phyloP scores from a whole-genome alignment of 2,329 filamentous ascomycete species.

The Botryosphaeria dothidea region DNA sequence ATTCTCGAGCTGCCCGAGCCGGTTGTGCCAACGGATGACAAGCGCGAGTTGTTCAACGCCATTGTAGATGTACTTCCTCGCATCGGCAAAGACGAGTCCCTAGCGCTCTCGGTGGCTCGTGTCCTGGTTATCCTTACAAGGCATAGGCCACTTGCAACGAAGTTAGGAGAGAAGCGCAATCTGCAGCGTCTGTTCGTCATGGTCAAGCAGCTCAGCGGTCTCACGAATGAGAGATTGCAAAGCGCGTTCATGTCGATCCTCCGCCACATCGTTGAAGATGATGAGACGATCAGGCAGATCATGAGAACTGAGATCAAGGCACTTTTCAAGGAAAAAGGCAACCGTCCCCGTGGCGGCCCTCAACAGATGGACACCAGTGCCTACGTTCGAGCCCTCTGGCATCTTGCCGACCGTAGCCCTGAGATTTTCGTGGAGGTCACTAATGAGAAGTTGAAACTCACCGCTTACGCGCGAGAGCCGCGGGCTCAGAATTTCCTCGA shows the following conservation, averaged over 20 bases:
- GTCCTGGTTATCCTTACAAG: constrained; percentile 88
- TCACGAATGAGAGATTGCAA: constrained; percentile 73
- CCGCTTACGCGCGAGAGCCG: constrained; percentile 59
- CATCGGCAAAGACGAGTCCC: constrained; percentile 80
- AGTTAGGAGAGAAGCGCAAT: constrained; percentile 83
- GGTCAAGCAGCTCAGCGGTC: constrained; percentile 85
- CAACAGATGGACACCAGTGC: constrained; percentile 63
- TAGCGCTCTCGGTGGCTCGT: constrained; percentile 80
- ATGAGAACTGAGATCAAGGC: constrained; percentile 86
- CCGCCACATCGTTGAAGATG: constrained; percentile 92
- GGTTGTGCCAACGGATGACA: constrained; percentile 65
- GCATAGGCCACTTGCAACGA: constrained; percentile 70
- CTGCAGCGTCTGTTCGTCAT: constrained; percentile 90
- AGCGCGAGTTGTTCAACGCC: constrained; percentile 69
- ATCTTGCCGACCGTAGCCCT: constrained; percentile 78
- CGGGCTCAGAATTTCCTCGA: constrained; percentile 47
- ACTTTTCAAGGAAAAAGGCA: constrained; percentile 63
- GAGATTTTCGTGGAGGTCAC: constrained; percentile 84
- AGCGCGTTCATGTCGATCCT: constrained; percentile 80
- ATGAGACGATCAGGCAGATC: constrained; percentile 84
- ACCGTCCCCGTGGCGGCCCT: constrained; percentile 29
- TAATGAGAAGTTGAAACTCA: constrained; percentile 78
- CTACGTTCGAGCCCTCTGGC: constrained; percentile 76
- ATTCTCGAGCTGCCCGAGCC: constrained; percentile 62
- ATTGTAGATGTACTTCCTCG: constrained; percentile 83